Percentiles rank a stretch among this genome's conserved stretches.
Evolutionary conservation across 345 rosid species (phyloP).

Genomic region (Abelmoschus esculentus): DNA sequence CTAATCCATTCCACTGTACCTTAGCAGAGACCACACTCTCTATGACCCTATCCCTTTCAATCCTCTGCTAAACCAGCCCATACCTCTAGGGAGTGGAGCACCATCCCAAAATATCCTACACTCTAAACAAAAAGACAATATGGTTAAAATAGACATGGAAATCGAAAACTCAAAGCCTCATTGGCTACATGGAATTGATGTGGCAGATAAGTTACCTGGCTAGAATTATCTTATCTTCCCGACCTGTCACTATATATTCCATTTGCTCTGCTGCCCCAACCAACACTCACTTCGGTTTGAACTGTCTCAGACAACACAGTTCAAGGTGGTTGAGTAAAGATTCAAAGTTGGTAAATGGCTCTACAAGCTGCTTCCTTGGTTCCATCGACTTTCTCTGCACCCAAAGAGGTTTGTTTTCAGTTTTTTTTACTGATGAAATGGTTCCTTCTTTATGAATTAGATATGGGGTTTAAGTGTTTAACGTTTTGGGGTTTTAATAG

Average conservation of each 20-base stretch:
- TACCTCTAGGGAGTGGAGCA: conserved; percentile 6
- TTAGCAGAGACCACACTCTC: conserved; percentile 8
- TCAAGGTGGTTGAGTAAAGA: not conserved
- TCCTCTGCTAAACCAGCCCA: conserved; percentile 15
- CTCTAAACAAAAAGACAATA: not conserved
- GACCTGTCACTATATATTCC: conserved; percentile 20
- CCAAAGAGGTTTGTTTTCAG: conserved; percentile 46
- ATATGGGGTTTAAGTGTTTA: conserved; percentile 11
- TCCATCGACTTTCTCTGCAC: conserved; percentile 49
- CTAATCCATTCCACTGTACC: not conserved
- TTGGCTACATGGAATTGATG: conserved; percentile 47
- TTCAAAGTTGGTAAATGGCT: conserved; percentile 37
- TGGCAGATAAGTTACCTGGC: conserved; percentile 35
- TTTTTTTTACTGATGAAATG: not conserved
- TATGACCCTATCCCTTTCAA: conserved; percentile 21
- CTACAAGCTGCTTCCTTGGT: conserved; percentile 71
- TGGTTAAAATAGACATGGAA: conserved; percentile 30
- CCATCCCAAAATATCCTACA: conserved; percentile 28
- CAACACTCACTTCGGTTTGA: not conserved
- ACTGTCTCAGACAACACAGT: too few species aligned
- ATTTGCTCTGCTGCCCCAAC: conserved; percentile 9
- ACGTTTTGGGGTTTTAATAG: conserved; percentile 21
- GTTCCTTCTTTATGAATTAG: not conserved
- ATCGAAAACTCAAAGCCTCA: conserved; percentile 40
- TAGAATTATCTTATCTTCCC: conserved; percentile 46